These are phyloP conservation scores for Rhodomyrtus tomentosa DNA, from an alignment of 345 rosid genomes.

Conservation along the genomic window DNA sequence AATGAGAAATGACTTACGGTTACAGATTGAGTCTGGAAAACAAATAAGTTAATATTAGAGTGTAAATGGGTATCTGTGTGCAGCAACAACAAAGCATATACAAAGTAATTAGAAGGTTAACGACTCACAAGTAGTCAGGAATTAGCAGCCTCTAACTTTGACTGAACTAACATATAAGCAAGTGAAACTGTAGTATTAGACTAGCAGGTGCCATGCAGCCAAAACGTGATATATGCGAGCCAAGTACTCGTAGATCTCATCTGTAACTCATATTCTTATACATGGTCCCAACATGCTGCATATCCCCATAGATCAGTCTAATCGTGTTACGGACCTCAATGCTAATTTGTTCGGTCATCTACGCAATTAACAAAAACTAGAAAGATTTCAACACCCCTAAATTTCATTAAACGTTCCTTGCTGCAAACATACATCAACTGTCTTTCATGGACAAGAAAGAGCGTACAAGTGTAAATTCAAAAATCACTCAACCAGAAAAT, in stretches of 20 bases:
- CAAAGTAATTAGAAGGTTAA: neutral
- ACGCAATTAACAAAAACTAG: neutral
- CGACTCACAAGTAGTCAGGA: neutral
- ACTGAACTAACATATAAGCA: neutral
- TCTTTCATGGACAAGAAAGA: neutral
- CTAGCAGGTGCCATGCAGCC: neutral
- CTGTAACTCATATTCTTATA: neutral
- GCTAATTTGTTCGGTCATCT: neutral
- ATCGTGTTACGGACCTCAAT: neutral
- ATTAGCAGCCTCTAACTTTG: neutral
- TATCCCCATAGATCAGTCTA: neutral
- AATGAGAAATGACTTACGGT: neutral
- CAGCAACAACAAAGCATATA: neutral
- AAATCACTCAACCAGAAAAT: neutral
- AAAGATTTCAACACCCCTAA: neutral
- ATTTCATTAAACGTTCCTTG: neutral
- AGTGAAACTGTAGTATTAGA: neutral
- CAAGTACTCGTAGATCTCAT: neutral
- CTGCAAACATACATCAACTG: neutral
- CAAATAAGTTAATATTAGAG: neutral
- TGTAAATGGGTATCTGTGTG: neutral
- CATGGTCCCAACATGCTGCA: neutral
- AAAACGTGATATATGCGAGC: neutral
- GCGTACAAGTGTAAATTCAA: neutral
- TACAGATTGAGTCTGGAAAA: neutral